Evolutionary conservation across 2,329 filamentous ascomycete species (phyloP), one percentile per base, ranked within the genome.

Genomic region (Orbilia javanica): DNA sequence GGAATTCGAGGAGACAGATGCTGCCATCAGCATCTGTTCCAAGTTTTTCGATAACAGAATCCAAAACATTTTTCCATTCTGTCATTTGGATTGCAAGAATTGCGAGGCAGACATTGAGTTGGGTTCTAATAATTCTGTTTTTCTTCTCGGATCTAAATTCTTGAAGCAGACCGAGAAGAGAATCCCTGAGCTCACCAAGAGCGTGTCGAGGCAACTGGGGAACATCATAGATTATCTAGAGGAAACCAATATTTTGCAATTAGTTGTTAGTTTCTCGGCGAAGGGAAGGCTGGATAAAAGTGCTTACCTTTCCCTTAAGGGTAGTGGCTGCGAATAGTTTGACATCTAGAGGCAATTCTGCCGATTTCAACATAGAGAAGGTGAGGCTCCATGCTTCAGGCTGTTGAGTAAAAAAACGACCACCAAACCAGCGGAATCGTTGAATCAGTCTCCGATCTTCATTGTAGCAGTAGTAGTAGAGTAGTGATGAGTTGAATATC

Each of bases 321-420:
- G 96, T 99, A 55, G 95, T 98, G 75, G 96, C 96, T 55, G 96
- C 96, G 85, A 99, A 99, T 78, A 99, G 87, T 84, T 96, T 96
- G 27, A 93, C 93, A 84, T 97, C 94, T 63, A 81, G 70, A 34
- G 92, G 88, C 79, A 94, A 91, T 69, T 92, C 89, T 80, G 91
- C 88, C 62, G 93, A 92, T 84, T 97, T 93, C 79, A 99, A 87
- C 79, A 99, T 93, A 66, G 90, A 89, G 84, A 97, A 91, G 79
- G 94, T 94, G 55, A 92, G 91, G 52, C 91, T 91, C 96, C 96
- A 99, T 81, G 96, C 96, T 84, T 93, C 93, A 83, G 92, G 88
- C 93, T 97, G 83, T 67, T 79, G 69, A 36, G 78, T 82, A 42
- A 82, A 60, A 44, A 81, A 77, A 79, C 62, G 50, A 63, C 67